Percentiles rank a stretch among this genome's conserved stretches.
These are phyloP conservation scores for Emergomyces orientalis DNA, from an alignment of 2,329 filamentous ascomycete genomes.

Conservation along the genomic window DNA sequence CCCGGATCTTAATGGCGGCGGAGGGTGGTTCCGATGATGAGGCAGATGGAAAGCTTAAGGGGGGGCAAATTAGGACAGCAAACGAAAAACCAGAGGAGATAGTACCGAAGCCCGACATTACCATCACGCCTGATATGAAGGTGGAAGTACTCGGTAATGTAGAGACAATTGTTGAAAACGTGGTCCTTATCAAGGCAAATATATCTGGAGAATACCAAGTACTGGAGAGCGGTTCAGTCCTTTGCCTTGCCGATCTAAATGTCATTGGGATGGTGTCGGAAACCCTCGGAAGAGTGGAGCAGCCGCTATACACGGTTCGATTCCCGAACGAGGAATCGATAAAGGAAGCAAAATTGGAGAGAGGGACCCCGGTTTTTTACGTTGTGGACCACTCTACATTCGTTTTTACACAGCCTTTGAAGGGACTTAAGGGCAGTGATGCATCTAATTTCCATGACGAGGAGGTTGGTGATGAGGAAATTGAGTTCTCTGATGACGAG, in stretches of 20 bases:
- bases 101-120: constrained; percentile 65
- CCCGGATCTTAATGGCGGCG: constrained; percentile 73
- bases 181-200: constrained; percentile 67
- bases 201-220: constrained; percentile 75
- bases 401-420: constrained; percentile 77
- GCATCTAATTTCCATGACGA: constrained; percentile 94
- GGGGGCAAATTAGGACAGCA: constrained; percentile 59
- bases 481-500: constrained; percentile 96
- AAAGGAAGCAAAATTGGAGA: constrained; percentile 54
- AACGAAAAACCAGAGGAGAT: constrained; percentile 63
- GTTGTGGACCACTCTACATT: constrained; percentile 67
- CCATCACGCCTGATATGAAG: constrained; percentile 65
- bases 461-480: constrained; percentile 73
- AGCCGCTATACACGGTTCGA: constrained; percentile 75
- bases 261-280: constrained; percentile 78
- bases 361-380: constrained; percentile 68
- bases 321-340: constrained; percentile 64
- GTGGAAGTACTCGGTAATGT: constrained; percentile 67
- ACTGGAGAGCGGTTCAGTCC: constrained; percentile 70
- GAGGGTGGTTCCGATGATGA: constrained; percentile 75
- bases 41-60: constrained; percentile 37
- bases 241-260: constrained; percentile 66
- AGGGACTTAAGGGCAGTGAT: constrained; percentile 75
- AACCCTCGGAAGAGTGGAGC: constrained; percentile 73
- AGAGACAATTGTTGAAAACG: constrained; percentile 68